These are phyloP conservation scores for Alternaria metachromatica DNA, from an alignment of 2,329 filamentous ascomycete species.

Conservation along the genomic window DNA sequence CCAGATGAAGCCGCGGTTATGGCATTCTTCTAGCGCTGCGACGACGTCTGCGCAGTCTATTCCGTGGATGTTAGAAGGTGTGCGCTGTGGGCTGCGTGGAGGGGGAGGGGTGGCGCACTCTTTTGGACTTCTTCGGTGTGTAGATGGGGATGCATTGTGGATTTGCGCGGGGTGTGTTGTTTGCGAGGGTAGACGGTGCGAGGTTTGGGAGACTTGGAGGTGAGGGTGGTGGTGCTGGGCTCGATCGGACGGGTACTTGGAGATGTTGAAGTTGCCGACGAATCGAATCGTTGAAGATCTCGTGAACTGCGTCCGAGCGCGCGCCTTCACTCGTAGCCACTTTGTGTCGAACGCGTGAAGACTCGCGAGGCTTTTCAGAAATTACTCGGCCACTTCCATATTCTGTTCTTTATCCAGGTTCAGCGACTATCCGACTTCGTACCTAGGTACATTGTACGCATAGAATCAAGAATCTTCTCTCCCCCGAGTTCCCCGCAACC, in stretches of 20 bases:
- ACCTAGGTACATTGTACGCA: not conserved
- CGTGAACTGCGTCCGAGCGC: conserved; percentile 35
- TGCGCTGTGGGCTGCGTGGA: not conserved
- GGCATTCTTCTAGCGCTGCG: conserved; percentile 92
- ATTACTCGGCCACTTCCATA: not conserved
- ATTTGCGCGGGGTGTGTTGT: conserved; percentile 34
- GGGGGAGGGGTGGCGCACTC: conserved; percentile 61
- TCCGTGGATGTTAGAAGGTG: conserved; percentile 15
- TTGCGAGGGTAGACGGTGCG: not conserved
- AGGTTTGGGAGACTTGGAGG: not conserved
- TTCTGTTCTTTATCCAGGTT: not conserved
- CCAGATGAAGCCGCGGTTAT: conserved; percentile 88
- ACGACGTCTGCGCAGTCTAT: conserved; percentile 94
- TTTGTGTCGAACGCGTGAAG: not conserved
- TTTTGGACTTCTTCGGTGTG: conserved; percentile 85
- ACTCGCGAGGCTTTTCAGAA: not conserved
- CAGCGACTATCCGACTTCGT: not conserved
- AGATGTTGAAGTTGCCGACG: conserved; percentile 14
- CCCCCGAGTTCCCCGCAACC: conserved; percentile 31
- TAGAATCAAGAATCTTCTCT: conserved; percentile 7
- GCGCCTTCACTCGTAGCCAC: conserved; percentile 12
- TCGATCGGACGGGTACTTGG: not conserved
- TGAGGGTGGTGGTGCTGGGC: not conserved
- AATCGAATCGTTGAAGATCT: conserved; percentile 32
- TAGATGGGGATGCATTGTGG: conserved; percentile 90